Evolutionary conservation across 495 filamentous ascomycete species (phyloP).

Genomic region (Daldinia caldariorum): DNA sequence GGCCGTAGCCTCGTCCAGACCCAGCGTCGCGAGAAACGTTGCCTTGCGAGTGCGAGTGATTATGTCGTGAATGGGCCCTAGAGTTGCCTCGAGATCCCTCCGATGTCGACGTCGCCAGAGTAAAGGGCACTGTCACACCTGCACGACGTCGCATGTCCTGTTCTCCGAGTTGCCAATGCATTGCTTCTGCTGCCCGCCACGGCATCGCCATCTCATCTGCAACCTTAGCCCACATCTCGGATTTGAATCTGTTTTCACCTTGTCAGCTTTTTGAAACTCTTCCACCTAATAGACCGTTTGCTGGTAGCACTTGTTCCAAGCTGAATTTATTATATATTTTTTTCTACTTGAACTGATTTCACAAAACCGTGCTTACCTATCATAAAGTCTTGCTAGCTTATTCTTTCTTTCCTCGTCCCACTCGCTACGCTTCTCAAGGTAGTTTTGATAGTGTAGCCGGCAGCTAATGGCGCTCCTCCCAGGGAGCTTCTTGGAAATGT

Average conservation of each 20-base stretch:
- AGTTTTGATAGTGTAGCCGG: constrained; percentile 96
- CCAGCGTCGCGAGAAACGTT: constrained; percentile 53
- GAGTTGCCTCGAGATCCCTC: constrained; percentile 63
- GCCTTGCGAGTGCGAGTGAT: constrained; percentile 60
- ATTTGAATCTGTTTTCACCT: constrained; percentile 77
- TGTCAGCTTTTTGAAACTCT: constrained; percentile 41
- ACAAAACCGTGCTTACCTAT: constrained; percentile 71
- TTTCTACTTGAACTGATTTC: not conserved
- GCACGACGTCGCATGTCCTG: constrained; percentile 90
- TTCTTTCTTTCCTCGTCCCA: constrained; percentile 99
- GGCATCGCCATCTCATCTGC: constrained; percentile 95
- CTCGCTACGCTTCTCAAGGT: constrained; percentile 85
- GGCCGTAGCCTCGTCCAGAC: constrained; percentile 51
- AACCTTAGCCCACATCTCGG: constrained; percentile 95
- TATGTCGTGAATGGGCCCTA: constrained; percentile 51
- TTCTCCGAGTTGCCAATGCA: constrained; percentile 98
- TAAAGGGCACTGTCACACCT: constrained; percentile 78
- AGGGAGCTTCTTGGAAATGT: constrained; percentile 89
- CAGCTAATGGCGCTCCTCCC: constrained; percentile 94
- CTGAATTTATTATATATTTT: not conserved
- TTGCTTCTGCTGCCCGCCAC: constrained; percentile 94
- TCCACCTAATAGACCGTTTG: not conserved
- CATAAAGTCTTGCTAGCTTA: constrained; percentile 92
- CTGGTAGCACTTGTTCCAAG: constrained; percentile 4
- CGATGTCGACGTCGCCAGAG: constrained; percentile 68